Evolutionary conservation across 2,329 filamentous ascomycete genomes (phyloP).

Genomic region (Fusarium sp.): DNA sequence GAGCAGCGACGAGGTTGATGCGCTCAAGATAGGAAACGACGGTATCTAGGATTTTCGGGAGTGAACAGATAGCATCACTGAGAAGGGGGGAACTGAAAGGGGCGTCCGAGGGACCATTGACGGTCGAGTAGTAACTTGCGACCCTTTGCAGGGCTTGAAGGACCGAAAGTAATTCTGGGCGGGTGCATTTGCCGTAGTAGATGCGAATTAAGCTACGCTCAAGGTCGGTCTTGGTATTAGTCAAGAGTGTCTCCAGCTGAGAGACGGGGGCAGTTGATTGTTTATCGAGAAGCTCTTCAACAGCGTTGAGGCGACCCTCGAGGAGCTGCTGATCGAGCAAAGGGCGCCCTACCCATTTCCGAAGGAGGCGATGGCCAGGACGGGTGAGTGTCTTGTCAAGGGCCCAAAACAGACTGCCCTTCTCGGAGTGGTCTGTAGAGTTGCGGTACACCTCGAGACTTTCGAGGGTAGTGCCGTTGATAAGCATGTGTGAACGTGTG

Average conservation of each 20-base stretch:
- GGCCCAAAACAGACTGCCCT: slow-evolving; percentile 94
- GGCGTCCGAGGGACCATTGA: slow-evolving; percentile 70
- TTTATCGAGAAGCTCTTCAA: slow-evolving; percentile 82
- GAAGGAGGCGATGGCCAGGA: slow-evolving; percentile 85
- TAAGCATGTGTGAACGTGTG: slow-evolving; percentile 90
- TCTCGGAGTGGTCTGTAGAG: slow-evolving; percentile 83
- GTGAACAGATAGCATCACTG: slow-evolving; percentile 73
- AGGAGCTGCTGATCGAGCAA: slow-evolving; percentile 79
- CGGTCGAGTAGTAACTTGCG: slow-evolving; percentile 75
- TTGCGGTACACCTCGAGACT: slow-evolving; percentile 97
- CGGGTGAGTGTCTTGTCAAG: slow-evolving; percentile 91
- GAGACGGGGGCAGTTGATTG: slow-evolving; percentile 74
- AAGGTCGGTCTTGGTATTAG: slow-evolving; percentile 78
- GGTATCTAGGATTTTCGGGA: slow-evolving; percentile 79
- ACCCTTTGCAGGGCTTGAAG: slow-evolving; percentile 88
- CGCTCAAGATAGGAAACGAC: slow-evolving; percentile 81
- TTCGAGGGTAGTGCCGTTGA: slow-evolving; percentile 93
- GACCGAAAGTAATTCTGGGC: slow-evolving; percentile 85
- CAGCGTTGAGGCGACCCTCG: slow-evolving; percentile 81
- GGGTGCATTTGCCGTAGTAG: slow-evolving; percentile 95
- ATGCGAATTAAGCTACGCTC: slow-evolving; percentile 94
- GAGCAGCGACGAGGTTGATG: slow-evolving; percentile 85
- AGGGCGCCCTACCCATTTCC: slow-evolving; percentile 95
- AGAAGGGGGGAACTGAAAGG: slow-evolving; percentile 78
- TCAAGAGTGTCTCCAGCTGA: slow-evolving; percentile 75